Evolutionary conservation across 2,329 filamentous ascomycete genomes (phyloP).

Genomic region (Huntiella decipiens): DNA sequence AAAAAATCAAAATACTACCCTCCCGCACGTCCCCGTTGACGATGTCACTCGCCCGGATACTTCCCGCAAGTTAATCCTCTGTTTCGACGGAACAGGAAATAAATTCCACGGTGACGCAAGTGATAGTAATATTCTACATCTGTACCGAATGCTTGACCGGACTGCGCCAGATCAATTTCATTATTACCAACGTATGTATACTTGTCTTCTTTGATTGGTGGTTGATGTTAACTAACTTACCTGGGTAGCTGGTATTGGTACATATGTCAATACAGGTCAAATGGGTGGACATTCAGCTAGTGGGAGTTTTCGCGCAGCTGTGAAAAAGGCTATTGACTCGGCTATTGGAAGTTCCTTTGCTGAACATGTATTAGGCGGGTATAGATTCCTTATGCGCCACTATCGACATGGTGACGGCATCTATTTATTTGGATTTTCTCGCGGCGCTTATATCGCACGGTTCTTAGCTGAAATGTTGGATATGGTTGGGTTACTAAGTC

Average conservation of each 20-base stretch:
- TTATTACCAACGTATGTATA: conserved; percentile 40
- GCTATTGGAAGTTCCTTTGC: conserved; percentile 66
- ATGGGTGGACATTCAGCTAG: too few relatives aligned
- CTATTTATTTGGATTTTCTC: conserved; percentile 56
- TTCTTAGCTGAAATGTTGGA: conserved; percentile 74
- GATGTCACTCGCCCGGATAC: too few relatives aligned
- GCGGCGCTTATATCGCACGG: conserved; percentile 54
- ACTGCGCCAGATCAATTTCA: conserved; percentile 42
- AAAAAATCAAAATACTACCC: too few relatives aligned
- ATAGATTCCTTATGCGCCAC: conserved; percentile 60
- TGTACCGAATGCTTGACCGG: conserved; percentile 50
- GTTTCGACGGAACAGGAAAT: conserved; percentile 45
- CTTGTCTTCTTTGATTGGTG: too few relatives aligned
- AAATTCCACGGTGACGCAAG: conserved; percentile 44
- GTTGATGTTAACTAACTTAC: not conserved
- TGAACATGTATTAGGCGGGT: conserved; percentile 66
- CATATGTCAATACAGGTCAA: conserved; percentile 41
- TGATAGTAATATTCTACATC: conserved; percentile 49
- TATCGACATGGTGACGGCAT: conserved; percentile 46
- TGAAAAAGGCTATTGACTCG: conserved; percentile 56
- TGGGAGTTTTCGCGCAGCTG: conserved; percentile 30
- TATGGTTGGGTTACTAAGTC: conserved; percentile 57
- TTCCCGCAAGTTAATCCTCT: conserved; percentile 32
- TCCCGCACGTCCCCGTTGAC: too few relatives aligned
- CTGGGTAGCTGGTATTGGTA: conserved; percentile 45